These are phyloP conservation scores for Westerdykella aurantiaca DNA, from an alignment of 2,329 filamentous ascomycete species.

Conservation along the genomic window DNA sequence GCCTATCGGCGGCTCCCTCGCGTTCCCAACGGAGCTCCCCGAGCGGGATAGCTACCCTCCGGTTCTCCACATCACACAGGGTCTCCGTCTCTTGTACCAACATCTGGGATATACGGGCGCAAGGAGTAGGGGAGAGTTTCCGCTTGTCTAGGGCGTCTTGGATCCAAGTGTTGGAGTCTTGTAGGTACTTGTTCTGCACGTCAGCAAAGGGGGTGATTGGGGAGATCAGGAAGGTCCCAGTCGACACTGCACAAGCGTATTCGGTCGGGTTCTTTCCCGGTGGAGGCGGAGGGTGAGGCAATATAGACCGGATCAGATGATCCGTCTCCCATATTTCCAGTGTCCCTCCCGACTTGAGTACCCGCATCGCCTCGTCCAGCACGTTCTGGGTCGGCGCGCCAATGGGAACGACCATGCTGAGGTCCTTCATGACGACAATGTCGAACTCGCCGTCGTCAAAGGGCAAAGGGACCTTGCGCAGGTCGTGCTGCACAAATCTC, in stretches of 20 bases:
- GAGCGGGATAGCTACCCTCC: conserved; percentile 79
- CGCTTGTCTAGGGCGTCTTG: conserved; percentile 66
- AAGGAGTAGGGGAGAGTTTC: conserved; percentile 68
- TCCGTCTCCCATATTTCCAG: conserved; percentile 90
- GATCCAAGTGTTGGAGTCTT: conserved; percentile 80
- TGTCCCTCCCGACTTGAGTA: conserved; percentile 70
- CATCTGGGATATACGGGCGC: conserved; percentile 67
- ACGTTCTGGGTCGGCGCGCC: conserved; percentile 49
- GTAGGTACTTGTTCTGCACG: conserved; percentile 73
- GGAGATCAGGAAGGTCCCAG: conserved; percentile 77
- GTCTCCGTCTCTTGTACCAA: conserved; percentile 74
- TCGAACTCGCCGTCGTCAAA: conserved; percentile 78
- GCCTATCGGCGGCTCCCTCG: conserved; percentile 48
- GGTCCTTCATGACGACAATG: conserved; percentile 81
- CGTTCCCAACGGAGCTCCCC: conserved; percentile 83
- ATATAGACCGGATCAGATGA: conserved; percentile 73
- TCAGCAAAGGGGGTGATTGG: conserved; percentile 75
- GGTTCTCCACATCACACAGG: conserved; percentile 63
- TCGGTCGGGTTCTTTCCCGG: conserved; percentile 56
- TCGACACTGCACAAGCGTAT: conserved; percentile 57
- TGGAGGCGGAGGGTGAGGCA: conserved; percentile 65
- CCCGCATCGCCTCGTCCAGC: conserved; percentile 69
- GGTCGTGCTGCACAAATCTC: conserved; percentile 82
- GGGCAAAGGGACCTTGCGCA: conserved; percentile 69
- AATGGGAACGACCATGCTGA: conserved; percentile 61